Evolutionary conservation across 2,329 filamentous ascomycete species (phyloP), one percentile per base, ranked within the genome.

Genomic region (Neoascochyta sp.): DNA sequence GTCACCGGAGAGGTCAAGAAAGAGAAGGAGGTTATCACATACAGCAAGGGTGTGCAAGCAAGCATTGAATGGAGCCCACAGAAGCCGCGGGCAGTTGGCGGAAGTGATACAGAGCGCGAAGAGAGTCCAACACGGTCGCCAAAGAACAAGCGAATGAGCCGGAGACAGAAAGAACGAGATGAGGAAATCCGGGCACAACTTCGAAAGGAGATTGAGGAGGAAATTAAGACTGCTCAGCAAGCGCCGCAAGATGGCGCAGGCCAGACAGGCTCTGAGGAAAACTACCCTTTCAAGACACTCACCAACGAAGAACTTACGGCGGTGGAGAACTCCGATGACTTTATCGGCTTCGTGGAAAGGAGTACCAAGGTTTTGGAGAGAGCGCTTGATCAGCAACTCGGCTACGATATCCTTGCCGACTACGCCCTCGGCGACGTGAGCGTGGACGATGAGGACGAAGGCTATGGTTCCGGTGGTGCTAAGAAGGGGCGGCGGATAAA

Each of bases 361-460:
- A 95, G 90, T 13, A 94, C 87, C 34, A 98, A 96, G 65, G 89
- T 98, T 27, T 90, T 98, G 49, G 92, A 98, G 67, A 80, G 92
- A 53, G 90, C 92, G 4, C 69, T 98, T 43, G 92, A 96, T 54
- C 83, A 95, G 56, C 87, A 95, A 34, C 82, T 95, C 52, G 87
- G 94, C 29, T 98, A 96, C 61, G 92, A 98, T 60, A 86, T 98
- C 39, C 71, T 98, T 39, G 88, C 87, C 36, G 89, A 98, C 65
- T 98, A 98, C 64, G 87, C 88, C 21, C 71, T 93, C 21, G 83
- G 86, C 36, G 84, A 83, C 5, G 71, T 72, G 9, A 68, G 83
- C 36, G 81, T 92, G 22, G 87, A 93, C 25, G 88, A 93, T 27
- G 86, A 93, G 34, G 88, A 87, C 46, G 81, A 86, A 24, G 68